phyloP scores from a whole-genome alignment of 73 alveolate genomes.

The Paramecium pentaurelia region DNA sequence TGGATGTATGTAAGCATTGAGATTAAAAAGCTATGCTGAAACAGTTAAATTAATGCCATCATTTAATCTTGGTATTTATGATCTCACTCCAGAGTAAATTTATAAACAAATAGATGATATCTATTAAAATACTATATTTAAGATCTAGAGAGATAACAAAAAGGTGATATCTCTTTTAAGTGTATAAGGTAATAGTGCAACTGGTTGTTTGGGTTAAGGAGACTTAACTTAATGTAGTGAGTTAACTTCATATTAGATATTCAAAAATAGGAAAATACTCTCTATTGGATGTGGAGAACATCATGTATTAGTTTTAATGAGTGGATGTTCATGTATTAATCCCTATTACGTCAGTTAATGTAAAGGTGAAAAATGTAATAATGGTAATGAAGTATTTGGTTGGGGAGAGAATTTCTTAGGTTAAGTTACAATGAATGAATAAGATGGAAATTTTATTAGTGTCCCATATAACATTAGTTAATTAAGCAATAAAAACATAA shows the following conservation, averaged over 20 bases:
- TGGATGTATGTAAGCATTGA: slow-evolving; percentile 29
- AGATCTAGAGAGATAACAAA: not conserved
- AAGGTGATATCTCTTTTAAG: not conserved
- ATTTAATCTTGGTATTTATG: not conserved
- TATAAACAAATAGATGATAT: slow-evolving; percentile 19
- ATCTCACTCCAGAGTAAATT: slow-evolving; percentile 23
- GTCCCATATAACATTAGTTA: not conserved
- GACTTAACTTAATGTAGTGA: not conserved
- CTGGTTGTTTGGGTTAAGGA: slow-evolving; percentile 42
- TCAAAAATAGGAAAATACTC: not conserved
- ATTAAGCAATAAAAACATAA: not conserved
- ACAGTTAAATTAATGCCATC: slow-evolving; percentile 8
- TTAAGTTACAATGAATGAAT: not conserved
- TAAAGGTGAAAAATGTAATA: not conserved
- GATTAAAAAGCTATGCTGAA: slow-evolving; percentile 11
- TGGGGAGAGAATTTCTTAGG: slow-evolving; percentile 54
- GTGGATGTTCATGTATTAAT: slow-evolving; percentile 44
- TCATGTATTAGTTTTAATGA: slow-evolving; percentile 5
- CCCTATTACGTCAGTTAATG: not conserved
- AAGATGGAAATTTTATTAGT: slow-evolving; percentile 11
- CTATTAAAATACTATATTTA: not conserved
- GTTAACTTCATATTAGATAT: not conserved
- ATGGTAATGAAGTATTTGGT: slow-evolving; percentile 32
- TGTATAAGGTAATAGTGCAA: slow-evolving; percentile 3
- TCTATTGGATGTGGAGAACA: slow-evolving; percentile 36